Base-by-base conservation (phyloP, 371 early-diverging fungal species). In the Mucor racemosus region DNA sequence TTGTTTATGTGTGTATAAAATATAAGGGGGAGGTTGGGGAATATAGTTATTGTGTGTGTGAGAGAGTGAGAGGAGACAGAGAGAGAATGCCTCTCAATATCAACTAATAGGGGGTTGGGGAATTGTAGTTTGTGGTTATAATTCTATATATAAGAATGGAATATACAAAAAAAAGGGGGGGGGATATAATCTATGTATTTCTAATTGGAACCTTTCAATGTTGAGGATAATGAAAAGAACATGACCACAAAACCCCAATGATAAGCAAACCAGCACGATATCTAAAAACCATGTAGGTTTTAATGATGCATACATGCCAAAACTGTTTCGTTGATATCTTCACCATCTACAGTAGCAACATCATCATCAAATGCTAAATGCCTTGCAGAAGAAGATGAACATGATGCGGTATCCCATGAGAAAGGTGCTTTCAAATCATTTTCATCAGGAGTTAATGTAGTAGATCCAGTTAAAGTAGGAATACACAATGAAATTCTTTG, bases 171-270 rank as follows among this genome's bases (percentile, higher is more conserved):
- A 55, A 15, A 55, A 33, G 31, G 54, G 48, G 48, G 48, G 48
- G n/a, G 48, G 26, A 50, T 50, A 50, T 50, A 21, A 50, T 50
- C 31, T 50, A 50, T 50, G n/a, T n/a, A 14, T 46, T n/a, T 46
- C 36, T 35, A 53, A 53, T 46, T 65, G 62, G 9, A 38, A 38
- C 63, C 72, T 48, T 44, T 59, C 10, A 77, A 57, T 26, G 73
- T 67, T 56, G 70, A 66, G 17, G 76, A 74, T 33, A 71, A 66
- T 11, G 75, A 73, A 31, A 73, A 69, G 58, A 76, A 59, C 80
- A 79, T 79, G 72, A 79, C 77, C 38, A 63, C 38, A 60, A 76
- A 69, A 1, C 80, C 80, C 77, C 77, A 77, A 73, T 13, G 44
- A 79, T 69, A 19, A 77, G 72, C 56, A 75, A 60, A 10, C 68